A percentile compares a stretch with the other conserved stretches of the same genome.
Evolutionary conservation across 2,329 filamentous ascomycete genomes (phyloP).

Genomic region (Lecanicillium sp.): DNA sequence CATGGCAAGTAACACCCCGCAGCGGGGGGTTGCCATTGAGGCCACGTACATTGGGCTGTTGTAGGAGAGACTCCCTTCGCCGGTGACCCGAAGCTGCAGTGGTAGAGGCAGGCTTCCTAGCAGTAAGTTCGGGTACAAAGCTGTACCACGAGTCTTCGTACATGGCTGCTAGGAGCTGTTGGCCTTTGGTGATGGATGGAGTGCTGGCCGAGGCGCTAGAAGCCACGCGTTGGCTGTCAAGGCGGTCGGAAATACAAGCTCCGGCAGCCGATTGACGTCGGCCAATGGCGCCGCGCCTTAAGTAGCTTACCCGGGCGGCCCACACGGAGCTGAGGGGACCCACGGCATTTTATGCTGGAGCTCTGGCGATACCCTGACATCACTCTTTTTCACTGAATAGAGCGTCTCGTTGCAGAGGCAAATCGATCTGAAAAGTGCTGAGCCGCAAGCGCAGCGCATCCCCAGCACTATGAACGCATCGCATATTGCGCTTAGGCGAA

Average conservation of each 20-base stretch:
- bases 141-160: slow-evolving; percentile 83
- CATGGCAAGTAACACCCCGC: slow-evolving; percentile 14
- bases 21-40: not conserved
- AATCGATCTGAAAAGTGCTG: slow-evolving; percentile 5
- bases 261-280: not conserved
- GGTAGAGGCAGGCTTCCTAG: slow-evolving; percentile 39
- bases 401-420: not conserved
- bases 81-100: slow-evolving; percentile 45
- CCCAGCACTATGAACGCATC: not conserved
- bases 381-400: too few species aligned
- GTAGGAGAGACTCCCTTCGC: slow-evolving; percentile 62
- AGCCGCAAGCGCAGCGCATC: slow-evolving; percentile 3
- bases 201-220: slow-evolving; percentile 8
- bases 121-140: slow-evolving; percentile 57
- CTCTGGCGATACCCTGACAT: too few species aligned
- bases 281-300: not conserved
- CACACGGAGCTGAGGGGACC: not conserved
- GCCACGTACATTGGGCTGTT: slow-evolving; percentile 52
- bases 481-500: not conserved
- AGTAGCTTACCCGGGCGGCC: not conserved
- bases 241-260: slow-evolving; percentile 3
- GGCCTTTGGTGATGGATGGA: slow-evolving; percentile 7
- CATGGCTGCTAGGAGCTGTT: slow-evolving; percentile 38
- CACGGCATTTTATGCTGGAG: not conserved
- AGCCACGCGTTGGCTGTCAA: slow-evolving; percentile 4